A percentile compares a stretch with the other conserved stretches of the same genome.
phyloP scores from a whole-genome alignment of 2,329 filamentous ascomycete species.

The Pseudogymnoascus sp. region DNA sequence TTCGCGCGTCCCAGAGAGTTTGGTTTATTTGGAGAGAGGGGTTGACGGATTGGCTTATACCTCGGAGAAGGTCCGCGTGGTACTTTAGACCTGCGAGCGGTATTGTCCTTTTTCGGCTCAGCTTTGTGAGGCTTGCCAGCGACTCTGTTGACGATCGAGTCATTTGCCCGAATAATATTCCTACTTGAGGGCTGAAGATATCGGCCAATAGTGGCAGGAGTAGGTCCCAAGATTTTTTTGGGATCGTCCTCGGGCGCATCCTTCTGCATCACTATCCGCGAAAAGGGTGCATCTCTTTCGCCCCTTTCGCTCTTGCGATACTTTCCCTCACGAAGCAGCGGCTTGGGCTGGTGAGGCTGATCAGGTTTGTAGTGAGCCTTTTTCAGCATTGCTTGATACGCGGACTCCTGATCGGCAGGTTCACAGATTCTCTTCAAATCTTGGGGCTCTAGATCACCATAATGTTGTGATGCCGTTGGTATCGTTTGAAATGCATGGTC shows the following conservation, averaged over 20 bases:
- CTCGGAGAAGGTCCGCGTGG: background rate
- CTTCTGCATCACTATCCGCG: background rate
- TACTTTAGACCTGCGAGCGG: background rate
- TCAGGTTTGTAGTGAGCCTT: constrained; percentile 5
- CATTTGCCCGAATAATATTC: background rate
- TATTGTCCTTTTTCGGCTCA: background rate
- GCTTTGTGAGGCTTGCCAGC: background rate
- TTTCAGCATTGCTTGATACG: constrained; percentile 3
- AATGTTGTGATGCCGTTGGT: background rate
- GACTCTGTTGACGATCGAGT: background rate
- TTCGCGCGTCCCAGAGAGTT: background rate
- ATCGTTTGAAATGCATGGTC: background rate
- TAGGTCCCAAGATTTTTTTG: background rate
- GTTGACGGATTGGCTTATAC: background rate
- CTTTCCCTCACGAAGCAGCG: background rate
- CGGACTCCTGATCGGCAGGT: background rate
- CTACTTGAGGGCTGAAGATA: background rate
- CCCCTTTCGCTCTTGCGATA: background rate
- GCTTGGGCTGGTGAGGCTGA: background rate
- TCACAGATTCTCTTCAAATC: background rate
- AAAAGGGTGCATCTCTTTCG: background rate
- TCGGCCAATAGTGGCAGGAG: background rate
- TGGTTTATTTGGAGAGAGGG: background rate
- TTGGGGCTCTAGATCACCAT: background rate
- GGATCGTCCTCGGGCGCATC: background rate